Conservation (phyloP, 225 moss, liverwort and hornwort genomes). For the Physcomitrellopsis africana region DNA sequence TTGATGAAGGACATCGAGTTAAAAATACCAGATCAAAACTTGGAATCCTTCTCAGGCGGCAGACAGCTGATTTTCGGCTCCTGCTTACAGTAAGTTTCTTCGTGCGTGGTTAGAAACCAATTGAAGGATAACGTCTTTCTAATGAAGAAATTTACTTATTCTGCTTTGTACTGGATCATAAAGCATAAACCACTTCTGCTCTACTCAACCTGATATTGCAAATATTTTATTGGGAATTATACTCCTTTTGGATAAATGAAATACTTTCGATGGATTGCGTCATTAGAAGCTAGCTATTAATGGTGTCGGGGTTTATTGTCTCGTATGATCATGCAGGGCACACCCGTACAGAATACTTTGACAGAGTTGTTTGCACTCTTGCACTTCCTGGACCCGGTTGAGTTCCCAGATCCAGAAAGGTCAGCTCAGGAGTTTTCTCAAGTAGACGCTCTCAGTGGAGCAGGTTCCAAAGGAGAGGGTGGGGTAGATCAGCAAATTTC, state of each 20-base stretch:
- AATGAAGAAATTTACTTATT: constrained; percentile 4
- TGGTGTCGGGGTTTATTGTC: constrained; percentile 20
- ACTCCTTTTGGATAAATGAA: neutral
- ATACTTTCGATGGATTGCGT: neutral
- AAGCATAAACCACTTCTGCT: too few species aligned
- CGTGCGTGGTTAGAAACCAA: constrained; percentile 1
- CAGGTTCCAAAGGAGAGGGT: constrained; percentile 49
- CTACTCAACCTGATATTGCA: neutral
- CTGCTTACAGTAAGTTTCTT: constrained; percentile 70
- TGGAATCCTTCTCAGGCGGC: constrained; percentile 60
- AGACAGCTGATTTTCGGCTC: constrained; percentile 77
- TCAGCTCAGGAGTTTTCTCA: constrained; percentile 65
- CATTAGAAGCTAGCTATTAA: neutral
- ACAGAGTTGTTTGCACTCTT: constrained; percentile 78
- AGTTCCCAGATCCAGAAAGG: constrained; percentile 73
- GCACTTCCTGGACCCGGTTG: constrained; percentile 79
- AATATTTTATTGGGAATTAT: neutral
- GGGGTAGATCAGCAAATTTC: constrained; percentile 66
- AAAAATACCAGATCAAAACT: constrained; percentile 75
- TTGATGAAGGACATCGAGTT: constrained; percentile 90
- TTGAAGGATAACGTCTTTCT: neutral
- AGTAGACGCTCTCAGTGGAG: constrained; percentile 55
- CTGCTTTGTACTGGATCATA: neutral
- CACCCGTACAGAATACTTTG: constrained; percentile 84
- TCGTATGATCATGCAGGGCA: constrained; percentile 62